phyloP scores from a whole-genome alignment of 1,284 basidiomycete genomes.

The Cryptococcus floricola region DNA sequence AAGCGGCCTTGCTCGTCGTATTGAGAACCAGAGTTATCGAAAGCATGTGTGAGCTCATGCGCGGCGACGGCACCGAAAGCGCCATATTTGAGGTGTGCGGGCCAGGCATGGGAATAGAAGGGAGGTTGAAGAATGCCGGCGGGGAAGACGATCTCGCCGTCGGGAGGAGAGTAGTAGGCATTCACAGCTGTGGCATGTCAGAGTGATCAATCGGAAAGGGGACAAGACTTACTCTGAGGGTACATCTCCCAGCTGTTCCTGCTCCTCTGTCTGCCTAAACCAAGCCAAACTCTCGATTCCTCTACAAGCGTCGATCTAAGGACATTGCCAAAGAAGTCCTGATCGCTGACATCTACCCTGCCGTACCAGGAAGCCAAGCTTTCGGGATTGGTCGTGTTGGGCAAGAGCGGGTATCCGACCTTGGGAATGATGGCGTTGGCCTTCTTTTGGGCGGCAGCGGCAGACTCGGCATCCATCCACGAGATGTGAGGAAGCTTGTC shows the following conservation, averaged over 20 bases:
- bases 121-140: constrained; percentile 91
- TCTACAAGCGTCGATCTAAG: constrained; percentile 38
- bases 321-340: constrained; percentile 78
- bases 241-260: constrained; percentile 68
- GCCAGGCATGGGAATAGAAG: constrained; percentile 85
- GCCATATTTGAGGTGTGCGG: constrained; percentile 79
- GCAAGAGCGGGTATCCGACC: constrained; percentile 69
- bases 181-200: constrained; percentile 33
- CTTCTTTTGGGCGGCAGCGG: constrained; percentile 79
- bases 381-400: constrained; percentile 69
- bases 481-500: constrained; percentile 67
- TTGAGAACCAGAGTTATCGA: constrained; percentile 76
- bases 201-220: not conserved
- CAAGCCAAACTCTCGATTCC: constrained; percentile 61
- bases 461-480: constrained; percentile 90
- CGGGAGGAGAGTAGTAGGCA: constrained; percentile 46
- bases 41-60: constrained; percentile 87
- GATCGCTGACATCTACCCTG: constrained; percentile 61
- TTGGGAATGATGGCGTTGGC: constrained; percentile 42
- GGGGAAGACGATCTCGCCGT: constrained; percentile 82
- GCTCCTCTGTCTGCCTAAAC: constrained; percentile 69
- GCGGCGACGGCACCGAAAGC: constrained; percentile 85
- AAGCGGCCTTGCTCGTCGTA: constrained; percentile 54
- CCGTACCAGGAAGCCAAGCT: constrained; percentile 73
- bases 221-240: constrained; percentile 51